Evolutionary conservation across 2,329 filamentous ascomycete species (phyloP).

Genomic region (Claviceps africana): DNA sequence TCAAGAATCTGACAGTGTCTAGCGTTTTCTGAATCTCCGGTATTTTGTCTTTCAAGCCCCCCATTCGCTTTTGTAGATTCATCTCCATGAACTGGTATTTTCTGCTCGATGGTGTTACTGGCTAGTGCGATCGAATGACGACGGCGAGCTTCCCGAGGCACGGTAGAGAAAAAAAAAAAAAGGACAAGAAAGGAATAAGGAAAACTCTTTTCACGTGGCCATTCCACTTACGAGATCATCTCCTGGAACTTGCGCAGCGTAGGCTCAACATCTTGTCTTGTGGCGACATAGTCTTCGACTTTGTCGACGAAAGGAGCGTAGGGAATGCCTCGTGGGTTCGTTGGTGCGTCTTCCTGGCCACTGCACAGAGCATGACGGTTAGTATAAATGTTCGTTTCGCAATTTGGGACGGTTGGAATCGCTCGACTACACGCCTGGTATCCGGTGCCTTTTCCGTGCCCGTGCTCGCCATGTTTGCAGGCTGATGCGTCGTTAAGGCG

Average conservation of each 20-base stretch:
- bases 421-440: slow-evolving; percentile 16
- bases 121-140: not conserved
- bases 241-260: slow-evolving; percentile 77
- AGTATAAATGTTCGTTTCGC: not conserved
- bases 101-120: slow-evolving; percentile 29
- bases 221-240: slow-evolving; percentile 66
- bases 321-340: slow-evolving; percentile 73
- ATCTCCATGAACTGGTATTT: slow-evolving; percentile 99
- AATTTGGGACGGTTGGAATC: no score
- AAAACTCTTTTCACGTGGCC: not conserved
- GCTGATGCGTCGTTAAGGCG: slow-evolving; percentile 11
- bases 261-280: slow-evolving; percentile 63
- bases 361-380: slow-evolving; percentile 6
- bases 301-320: slow-evolving; percentile 76
- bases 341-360: slow-evolving; percentile 37
- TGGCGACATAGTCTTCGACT: slow-evolving; percentile 75
- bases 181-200: not conserved
- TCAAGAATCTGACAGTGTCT: slow-evolving; percentile 78
- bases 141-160: not conserved
- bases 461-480: slow-evolving; percentile 26
- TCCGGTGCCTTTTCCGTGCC: slow-evolving; percentile 25
- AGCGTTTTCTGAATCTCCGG: slow-evolving; percentile 94
- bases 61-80: slow-evolving; percentile 72
- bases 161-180: not conserved
- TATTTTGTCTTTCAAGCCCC: slow-evolving; percentile 82